These are phyloP conservation scores for Citeromyces matritensis DNA, from an alignment of 805 yeast genomes.

Conservation along the genomic window DNA sequence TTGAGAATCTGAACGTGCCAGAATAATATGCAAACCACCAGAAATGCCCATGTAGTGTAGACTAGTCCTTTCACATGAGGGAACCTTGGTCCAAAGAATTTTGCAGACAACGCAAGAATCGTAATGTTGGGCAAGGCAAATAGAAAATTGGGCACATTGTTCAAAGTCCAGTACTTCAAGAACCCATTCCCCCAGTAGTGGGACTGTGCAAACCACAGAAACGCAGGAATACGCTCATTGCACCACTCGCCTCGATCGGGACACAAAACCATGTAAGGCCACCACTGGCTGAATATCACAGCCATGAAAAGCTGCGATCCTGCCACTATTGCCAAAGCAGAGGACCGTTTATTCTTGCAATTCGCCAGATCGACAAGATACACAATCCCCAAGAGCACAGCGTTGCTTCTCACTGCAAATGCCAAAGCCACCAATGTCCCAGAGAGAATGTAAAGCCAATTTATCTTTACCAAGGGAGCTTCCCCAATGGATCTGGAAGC, in stretches of 20 bases:
- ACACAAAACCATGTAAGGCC: constrained; percentile 49
- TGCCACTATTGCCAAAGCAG: constrained; percentile 22
- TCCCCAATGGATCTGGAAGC: not conserved
- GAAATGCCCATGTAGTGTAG: constrained; percentile 22
- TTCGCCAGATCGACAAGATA: constrained; percentile 39
- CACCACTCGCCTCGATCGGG: constrained; percentile 70
- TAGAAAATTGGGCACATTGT: constrained; percentile 72
- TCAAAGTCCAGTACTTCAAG: constrained; percentile 65
- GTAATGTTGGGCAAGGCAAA: constrained; percentile 57
- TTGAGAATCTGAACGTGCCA: constrained; percentile 85
- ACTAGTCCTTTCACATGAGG: constrained; percentile 9
- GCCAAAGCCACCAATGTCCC: constrained; percentile 43
- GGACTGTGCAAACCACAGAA: constrained; percentile 58
- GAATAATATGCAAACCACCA: constrained; percentile 34
- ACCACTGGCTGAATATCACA: constrained; percentile 28
- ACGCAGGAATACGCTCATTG: constrained; percentile 30
- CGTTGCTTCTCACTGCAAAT: constrained; percentile 60
- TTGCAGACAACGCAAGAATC: constrained; percentile 24
- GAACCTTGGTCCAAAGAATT: constrained; percentile 12
- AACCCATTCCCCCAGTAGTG: constrained; percentile 83
- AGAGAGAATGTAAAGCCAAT: constrained; percentile 20
- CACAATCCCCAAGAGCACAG: constrained; percentile 55
- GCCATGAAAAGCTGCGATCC: constrained; percentile 40
- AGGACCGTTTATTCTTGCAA: constrained; percentile 3
- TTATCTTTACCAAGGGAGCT: constrained; percentile 2